phyloP scores from a whole-genome alignment of 2,329 filamentous ascomycete genomes.

The Fusarium sp. region DNA sequence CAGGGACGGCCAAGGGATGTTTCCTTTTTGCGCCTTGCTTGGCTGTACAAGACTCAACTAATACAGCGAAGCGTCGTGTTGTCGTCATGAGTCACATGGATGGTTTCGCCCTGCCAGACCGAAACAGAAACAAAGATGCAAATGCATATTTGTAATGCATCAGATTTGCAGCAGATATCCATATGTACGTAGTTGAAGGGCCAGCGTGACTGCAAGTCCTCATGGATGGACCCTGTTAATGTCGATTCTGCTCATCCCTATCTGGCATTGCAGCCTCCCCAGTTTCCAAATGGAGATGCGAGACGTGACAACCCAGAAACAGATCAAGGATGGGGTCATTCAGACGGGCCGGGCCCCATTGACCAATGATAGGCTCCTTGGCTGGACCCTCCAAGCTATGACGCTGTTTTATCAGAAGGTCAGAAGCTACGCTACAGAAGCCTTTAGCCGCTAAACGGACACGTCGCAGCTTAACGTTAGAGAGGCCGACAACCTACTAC shows the following conservation, averaged over 20 bases:
- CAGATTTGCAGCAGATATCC: constrained; percentile 4
- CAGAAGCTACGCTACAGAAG: constrained; percentile 8
- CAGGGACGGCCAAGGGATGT: constrained; percentile 26
- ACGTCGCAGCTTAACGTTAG: constrained; percentile 40
- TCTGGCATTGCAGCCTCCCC: constrained; percentile 26
- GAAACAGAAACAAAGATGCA: background rate
- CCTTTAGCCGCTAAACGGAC: constrained; percentile 37
- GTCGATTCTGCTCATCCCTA: constrained; percentile 25
- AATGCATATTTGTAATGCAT: constrained; percentile 11
- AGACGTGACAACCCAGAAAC: constrained; percentile 36
- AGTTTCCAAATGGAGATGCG: constrained; percentile 37
- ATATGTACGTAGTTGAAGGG: constrained; percentile 16
- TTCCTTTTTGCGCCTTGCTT: constrained; percentile 36
- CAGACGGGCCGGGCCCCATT: constrained; percentile 28
- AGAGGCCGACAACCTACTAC: constrained; percentile 1
- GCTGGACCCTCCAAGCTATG: constrained; percentile 32
- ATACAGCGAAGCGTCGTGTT: constrained; percentile 16
- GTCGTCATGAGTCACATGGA: constrained; percentile 36
- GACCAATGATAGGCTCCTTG: constrained; percentile 25
- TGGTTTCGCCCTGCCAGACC: constrained; percentile 27
- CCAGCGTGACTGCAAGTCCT: constrained; percentile 28
- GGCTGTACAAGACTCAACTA: background rate
- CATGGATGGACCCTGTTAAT: constrained; percentile 32
- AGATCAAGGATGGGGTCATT: constrained; percentile 32
- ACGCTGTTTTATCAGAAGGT: constrained; percentile 22